These are phyloP conservation scores for Pythium dissotocum DNA, from an alignment of 352 stramenopile genomes.

Conservation along the genomic window DNA sequence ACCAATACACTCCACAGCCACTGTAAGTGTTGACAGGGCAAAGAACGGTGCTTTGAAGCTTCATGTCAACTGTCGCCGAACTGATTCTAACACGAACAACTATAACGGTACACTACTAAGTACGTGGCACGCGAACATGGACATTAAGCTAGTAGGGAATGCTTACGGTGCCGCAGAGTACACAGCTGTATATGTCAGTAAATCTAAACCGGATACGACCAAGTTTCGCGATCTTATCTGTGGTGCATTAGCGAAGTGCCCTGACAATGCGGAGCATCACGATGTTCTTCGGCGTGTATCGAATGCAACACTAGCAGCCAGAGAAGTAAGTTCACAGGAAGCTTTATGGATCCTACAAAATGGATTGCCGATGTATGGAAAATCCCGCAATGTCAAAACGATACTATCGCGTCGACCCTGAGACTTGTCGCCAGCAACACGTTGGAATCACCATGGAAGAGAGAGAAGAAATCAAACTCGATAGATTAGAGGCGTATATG, in stretches of 20 bases:
- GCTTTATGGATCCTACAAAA: conserved; percentile 7
- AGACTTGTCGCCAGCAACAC: neutral
- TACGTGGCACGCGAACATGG: neutral
- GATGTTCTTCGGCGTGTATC: conserved; percentile 2
- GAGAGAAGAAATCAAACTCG: neutral
- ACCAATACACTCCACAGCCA: neutral
- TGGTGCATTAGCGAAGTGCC: neutral
- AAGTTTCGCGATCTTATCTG: conserved; percentile 15
- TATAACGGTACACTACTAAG: neutral
- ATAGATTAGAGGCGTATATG: neutral
- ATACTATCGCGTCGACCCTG: conserved; percentile 1
- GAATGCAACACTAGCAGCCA: neutral
- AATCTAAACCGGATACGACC: conserved; percentile 22
- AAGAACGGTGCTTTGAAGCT: neutral
- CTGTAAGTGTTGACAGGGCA: neutral
- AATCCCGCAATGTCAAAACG: conserved; percentile 7
- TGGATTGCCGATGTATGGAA: conserved; percentile 1
- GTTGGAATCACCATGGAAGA: neutral
- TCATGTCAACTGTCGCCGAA: neutral
- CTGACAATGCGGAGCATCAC: neutral
- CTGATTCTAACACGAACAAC: neutral
- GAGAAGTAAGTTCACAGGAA: conserved; percentile 15
- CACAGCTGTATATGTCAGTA: conserved; percentile 33
- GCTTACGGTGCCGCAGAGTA: conserved; percentile 33
- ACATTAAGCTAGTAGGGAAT: conserved; percentile 31